phyloP scores from a whole-genome alignment of 495 filamentous ascomycete species.

The Ascobolus immersus region DNA sequence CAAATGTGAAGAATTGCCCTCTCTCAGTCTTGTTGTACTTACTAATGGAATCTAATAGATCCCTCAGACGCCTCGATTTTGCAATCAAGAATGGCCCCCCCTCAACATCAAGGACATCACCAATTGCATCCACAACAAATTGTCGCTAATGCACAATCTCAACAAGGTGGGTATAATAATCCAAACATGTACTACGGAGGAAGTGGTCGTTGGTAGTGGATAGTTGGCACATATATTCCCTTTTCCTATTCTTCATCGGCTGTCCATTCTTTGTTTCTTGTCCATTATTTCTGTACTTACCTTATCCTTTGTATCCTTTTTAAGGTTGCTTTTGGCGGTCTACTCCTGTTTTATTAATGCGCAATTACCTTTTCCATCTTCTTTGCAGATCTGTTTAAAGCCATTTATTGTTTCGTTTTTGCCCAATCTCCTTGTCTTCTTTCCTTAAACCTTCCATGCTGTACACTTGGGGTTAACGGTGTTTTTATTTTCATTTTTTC shows the following conservation, averaged over 20 bases:
- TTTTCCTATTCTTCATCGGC: conserved; percentile 7
- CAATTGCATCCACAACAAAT: conserved; percentile 30
- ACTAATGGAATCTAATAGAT: conserved; percentile 33
- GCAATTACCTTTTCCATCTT: no score
- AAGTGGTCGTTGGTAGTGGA: conserved; percentile 46
- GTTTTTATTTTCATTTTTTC: no score
- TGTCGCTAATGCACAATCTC: conserved; percentile 63
- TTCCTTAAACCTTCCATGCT: no score
- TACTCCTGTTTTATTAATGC: no score
- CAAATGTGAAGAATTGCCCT: conserved; percentile 12
- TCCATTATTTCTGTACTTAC: conserved; percentile 12
- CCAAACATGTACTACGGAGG: conserved; percentile 58
- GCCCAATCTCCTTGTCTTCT: no score
- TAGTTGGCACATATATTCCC: conserved; percentile 12
- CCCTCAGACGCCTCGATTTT: conserved; percentile 98
- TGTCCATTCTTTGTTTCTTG: conserved; percentile 12
- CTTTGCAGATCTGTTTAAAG: no score
- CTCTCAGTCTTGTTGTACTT: conserved; percentile 9
- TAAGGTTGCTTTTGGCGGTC: no score
- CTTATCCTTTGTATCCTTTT: no score
- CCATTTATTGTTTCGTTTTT: no score
- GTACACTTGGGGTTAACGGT: no score
- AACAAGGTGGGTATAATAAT: conserved; percentile 99
- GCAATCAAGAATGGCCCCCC: conserved; percentile 43
- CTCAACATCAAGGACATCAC: conserved; percentile 40